Evolutionary conservation across 257 asterid species (phyloP).

Genomic region (Leptodermis oblonga): DNA sequence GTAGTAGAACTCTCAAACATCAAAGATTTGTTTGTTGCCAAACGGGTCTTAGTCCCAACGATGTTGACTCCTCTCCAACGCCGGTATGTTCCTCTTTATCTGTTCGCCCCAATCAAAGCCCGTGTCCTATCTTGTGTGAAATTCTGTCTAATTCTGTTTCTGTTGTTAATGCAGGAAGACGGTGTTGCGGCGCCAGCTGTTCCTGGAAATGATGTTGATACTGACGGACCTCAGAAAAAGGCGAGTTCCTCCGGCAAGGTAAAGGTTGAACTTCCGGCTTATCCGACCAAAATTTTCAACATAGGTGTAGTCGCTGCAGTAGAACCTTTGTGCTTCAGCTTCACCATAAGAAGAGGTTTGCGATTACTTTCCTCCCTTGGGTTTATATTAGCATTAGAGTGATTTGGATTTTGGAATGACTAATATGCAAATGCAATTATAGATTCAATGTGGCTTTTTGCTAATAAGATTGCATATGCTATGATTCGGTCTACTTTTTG

Average conservation of each 20-base stretch:
- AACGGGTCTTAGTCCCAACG: slow-evolving; percentile 18
- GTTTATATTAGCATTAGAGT: no score
- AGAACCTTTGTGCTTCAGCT: slow-evolving; percentile 73
- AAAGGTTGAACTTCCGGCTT: slow-evolving; percentile 49
- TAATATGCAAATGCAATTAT: not conserved
- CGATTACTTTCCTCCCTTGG: not conserved
- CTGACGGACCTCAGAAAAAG: slow-evolving; percentile 13
- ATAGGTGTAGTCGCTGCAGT: slow-evolving; percentile 56
- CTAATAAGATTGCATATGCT: not conserved
- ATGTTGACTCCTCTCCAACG: slow-evolving; percentile 15
- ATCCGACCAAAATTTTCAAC: slow-evolving; percentile 64
- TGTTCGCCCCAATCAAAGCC: not conserved
- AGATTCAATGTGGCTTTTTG: not conserved
- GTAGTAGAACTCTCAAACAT: slow-evolving; percentile 19
- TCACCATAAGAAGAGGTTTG: slow-evolving; percentile 89
- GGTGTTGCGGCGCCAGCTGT: slow-evolving; percentile 28
- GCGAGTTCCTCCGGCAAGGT: slow-evolving; percentile 37
- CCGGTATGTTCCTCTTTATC: slow-evolving; percentile 6
- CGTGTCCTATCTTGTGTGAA: not conserved
- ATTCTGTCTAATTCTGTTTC: not conserved
- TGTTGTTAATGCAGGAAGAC: slow-evolving; percentile 42
- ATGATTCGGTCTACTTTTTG: not conserved
- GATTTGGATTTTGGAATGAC: not conserved
- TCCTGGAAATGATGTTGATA: slow-evolving; percentile 23
- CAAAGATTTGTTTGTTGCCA: slow-evolving; percentile 43